Conservation (phyloP, 75 land plant species). For the Picea sitchensis region DNA sequence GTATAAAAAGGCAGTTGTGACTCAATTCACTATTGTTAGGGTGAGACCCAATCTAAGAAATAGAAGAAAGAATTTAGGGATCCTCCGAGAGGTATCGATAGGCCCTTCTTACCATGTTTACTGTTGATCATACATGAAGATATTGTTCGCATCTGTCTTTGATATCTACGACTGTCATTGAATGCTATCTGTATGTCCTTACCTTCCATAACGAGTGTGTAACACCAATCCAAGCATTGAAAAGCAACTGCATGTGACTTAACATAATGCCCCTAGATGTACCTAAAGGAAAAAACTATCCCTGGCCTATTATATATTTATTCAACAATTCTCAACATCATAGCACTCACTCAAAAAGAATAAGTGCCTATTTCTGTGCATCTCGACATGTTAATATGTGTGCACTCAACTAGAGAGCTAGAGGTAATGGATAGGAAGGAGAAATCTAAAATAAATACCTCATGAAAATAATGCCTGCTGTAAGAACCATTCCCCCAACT, state of each 20-base stretch:
- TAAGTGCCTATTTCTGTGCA: neutral
- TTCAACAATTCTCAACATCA: neutral
- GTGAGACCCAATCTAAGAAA: neutral
- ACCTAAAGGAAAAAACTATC: neutral
- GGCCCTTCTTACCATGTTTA: neutral
- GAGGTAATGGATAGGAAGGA: neutral
- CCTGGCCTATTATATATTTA: neutral
- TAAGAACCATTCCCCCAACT: slow-evolving; percentile 84
- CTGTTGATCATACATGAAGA: neutral
- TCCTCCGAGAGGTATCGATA: neutral
- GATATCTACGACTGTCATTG: neutral
- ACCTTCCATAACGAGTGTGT: neutral
- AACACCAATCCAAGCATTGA: neutral
- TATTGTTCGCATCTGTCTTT: neutral
- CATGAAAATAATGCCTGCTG: slow-evolving; percentile 59
- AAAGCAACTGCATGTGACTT: neutral
- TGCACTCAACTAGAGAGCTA: neutral
- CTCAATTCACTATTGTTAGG: no score
- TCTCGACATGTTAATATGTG: neutral
- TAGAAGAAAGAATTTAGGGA: neutral
- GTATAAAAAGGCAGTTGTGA: no score
- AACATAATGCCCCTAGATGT: neutral
- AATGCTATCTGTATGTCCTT: neutral
- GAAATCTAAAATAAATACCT: slow-evolving; percentile 37
- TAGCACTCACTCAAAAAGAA: neutral